Conservation (phyloP, 169 alveolate genomes). For the Cryptosporidium meleagridis region DNA sequence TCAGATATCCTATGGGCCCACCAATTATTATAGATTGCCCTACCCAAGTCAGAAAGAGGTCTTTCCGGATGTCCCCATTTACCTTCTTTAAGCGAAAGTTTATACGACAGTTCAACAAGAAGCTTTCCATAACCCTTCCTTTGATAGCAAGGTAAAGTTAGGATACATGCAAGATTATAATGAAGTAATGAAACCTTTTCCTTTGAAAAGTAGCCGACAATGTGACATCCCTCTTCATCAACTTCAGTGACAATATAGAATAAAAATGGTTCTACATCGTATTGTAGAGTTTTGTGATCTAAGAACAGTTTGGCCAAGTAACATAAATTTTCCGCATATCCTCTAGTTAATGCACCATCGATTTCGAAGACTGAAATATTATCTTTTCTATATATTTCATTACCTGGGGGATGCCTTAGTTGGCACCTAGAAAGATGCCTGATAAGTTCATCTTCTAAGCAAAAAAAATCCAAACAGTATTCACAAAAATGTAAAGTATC, state of each 20-base stretch:
- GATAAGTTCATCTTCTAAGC: slow-evolving; percentile 85
- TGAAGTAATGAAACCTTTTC: slow-evolving; percentile 88
- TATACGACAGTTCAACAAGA: slow-evolving; percentile 89
- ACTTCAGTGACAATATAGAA: slow-evolving; percentile 95
- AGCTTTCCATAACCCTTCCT: slow-evolving; percentile 92
- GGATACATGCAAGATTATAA: slow-evolving; percentile 88
- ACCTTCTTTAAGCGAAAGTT: slow-evolving; percentile 91
- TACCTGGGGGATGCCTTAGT: slow-evolving; percentile 98
- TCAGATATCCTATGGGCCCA: slow-evolving; percentile 92
- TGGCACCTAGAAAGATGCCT: slow-evolving; percentile 90
- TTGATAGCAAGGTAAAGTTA: slow-evolving; percentile 91
- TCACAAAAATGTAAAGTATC: slow-evolving; percentile 94
- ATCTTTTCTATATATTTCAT: slow-evolving; percentile 96
- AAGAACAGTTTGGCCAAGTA: slow-evolving; percentile 95
- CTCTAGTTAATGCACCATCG: slow-evolving; percentile 93
- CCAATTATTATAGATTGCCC: slow-evolving; percentile 93
- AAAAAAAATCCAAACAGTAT: slow-evolving; percentile 92
- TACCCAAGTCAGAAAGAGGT: slow-evolving; percentile 97
- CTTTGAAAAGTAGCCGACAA: slow-evolving; percentile 91
- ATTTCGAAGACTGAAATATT: slow-evolving; percentile 94
- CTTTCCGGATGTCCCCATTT: slow-evolving; percentile 97
- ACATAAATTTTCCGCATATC: slow-evolving; percentile 96
- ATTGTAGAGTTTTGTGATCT: slow-evolving; percentile 96
- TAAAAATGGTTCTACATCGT: slow-evolving; percentile 83
- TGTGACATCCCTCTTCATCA: slow-evolving; percentile 89